Evolutionary conservation across 768 basidiomycete species (phyloP), one percentile per base, ranked within the genome.

Genomic region (Amanita muscaria): DNA sequence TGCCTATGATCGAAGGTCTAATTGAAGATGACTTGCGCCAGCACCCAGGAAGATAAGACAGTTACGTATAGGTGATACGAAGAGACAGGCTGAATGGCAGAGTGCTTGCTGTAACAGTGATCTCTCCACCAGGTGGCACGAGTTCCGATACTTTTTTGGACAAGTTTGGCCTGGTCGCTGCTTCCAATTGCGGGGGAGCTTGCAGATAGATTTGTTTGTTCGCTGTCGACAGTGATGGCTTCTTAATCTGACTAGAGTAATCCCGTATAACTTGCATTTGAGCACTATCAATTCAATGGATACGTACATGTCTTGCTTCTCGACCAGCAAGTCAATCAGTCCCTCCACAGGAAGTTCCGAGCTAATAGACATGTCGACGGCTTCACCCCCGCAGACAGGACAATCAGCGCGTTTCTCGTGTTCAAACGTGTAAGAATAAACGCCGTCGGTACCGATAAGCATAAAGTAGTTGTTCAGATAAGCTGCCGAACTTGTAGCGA

Each of bases 401-500:
- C 96, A 99, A 57, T 98, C 90, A 1, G 76, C 74, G 29, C 91
- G 83, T 56, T 80, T 82, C 67, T 97, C 90, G 57, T 94, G 88
- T 65, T 96, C 82, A 58, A 98, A 99, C 0, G 96, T 98, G 65
- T 88, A 93, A 2, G 94, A 92, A 64, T 99, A 99, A 8, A 98
- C 78, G 18, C 90, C 86, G 42, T 97, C 92, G 7, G 91, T 97
- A 25, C 96, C 96, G 49, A 93, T 91, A 46, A 98, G 76, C 92
- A 97, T 91, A 64, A 98, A 96, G 61, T 98, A 99, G 61, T 97
- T 97, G 64, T 94, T 88, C 44, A 99, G 72, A 59, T 82, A 94
- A 4, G 92, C 89, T 0, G 93, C 94, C 18, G 88, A 89, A 51
- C 82, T 88, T 0, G 96, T 98, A 18, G 90, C 93, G 48, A 99